Percentiles rank a stretch among this genome's conserved stretches.
phyloP scores from a whole-genome alignment of 306 rosid species.

The Vicia faba region DNA sequence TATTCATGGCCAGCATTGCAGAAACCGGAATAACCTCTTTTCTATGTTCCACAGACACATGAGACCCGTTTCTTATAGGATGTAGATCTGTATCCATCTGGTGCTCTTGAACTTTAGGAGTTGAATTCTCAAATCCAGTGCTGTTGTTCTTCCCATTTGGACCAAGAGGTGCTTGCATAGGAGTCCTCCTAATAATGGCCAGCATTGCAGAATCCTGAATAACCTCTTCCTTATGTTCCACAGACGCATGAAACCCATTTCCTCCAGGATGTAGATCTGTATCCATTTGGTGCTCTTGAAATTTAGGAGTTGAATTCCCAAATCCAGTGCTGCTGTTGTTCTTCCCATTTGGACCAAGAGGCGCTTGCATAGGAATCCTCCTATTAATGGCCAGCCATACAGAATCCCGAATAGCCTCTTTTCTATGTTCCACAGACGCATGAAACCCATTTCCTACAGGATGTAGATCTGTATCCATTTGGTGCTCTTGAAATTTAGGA shows the following conservation, averaged over 20 bases:
- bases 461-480: conserved; percentile 37
- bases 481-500: conserved; percentile 47
- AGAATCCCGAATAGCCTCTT: conserved; percentile 45
- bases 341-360: conserved; percentile 57
- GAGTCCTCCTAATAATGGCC: conserved; percentile 37
- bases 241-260: conserved; percentile 47
- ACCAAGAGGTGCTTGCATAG: conserved; percentile 58
- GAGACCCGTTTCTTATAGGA: conserved; percentile 48
- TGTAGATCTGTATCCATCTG: conserved; percentile 39
- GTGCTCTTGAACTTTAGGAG: conserved; percentile 45
- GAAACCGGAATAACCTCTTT: conserved; percentile 48
- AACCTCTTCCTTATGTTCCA: conserved; percentile 66
- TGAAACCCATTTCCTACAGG: conserved; percentile 51
- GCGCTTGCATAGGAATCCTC: not conserved
- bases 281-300: conserved; percentile 44
- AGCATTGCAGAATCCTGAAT: conserved; percentile 15
- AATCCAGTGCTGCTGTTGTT: conserved; percentile 30
- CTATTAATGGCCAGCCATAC: too few species aligned
- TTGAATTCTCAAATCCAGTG: conserved; percentile 40
- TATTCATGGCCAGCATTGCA: not conserved
- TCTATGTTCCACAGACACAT: conserved; percentile 53
- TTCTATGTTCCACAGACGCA: conserved; percentile 53
- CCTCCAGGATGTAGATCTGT: conserved; percentile 46
- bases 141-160: conserved; percentile 49
- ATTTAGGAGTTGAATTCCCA: conserved; percentile 42